Conservation (phyloP, 139 green algal species). For the Chlamydomonas sphaeroides region DNA sequence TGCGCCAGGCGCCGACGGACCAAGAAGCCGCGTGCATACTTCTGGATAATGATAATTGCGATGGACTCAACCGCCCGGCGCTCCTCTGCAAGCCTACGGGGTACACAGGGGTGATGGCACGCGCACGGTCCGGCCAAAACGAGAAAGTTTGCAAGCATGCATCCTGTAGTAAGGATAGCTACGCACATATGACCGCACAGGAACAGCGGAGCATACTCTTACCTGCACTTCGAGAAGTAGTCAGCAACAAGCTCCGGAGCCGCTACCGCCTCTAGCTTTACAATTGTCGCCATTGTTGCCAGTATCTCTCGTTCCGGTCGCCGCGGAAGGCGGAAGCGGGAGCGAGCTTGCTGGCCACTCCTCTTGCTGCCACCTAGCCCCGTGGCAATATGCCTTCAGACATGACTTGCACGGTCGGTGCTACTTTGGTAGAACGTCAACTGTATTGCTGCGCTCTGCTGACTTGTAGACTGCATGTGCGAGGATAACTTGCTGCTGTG, state of each 20-base stretch:
- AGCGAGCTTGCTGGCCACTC: too few species aligned
- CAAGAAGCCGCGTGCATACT: conserved; percentile 42
- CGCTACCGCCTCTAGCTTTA: background rate
- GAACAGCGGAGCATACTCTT: background rate
- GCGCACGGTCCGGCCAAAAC: too few species aligned
- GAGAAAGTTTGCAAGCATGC: background rate
- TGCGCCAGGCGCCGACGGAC: conserved; percentile 21
- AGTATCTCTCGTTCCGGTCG: too few species aligned
- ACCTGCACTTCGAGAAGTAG: conserved; percentile 40
- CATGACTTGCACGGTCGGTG: too few species aligned
- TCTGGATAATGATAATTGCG: conserved; percentile 35
- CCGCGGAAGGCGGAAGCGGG: too few species aligned
- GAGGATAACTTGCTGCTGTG: too few species aligned
- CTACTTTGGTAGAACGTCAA: too few species aligned
- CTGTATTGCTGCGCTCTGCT: too few species aligned
- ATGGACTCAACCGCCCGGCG: conserved; percentile 4
- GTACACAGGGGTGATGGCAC: background rate
- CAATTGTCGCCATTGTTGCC: conserved; percentile 15
- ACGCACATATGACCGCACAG: too few species aligned
- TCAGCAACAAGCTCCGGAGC: conserved; percentile 15
- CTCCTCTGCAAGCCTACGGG: conserved; percentile 39
- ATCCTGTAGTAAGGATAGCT: background rate
- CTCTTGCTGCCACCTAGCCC: too few species aligned
- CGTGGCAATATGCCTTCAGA: too few species aligned
- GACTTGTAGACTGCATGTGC: too few species aligned